Evolutionary conservation across 176 grass and related monocot species (phyloP).

Genomic region (Ampelocalamus luodianensis): DNA sequence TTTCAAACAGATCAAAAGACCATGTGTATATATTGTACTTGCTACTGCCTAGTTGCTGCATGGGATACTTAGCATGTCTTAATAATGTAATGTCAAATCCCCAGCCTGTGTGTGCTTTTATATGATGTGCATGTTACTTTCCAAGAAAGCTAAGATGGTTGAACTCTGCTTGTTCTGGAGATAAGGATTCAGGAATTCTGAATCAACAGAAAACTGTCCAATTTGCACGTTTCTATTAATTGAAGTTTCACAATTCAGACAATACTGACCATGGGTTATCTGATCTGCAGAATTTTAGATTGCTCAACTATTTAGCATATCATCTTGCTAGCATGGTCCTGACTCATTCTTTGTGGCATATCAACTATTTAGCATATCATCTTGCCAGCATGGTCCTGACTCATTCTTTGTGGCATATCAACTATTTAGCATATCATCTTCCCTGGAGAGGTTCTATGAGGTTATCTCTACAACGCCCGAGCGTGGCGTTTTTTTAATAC

Average conservation of each 20-base stretch:
- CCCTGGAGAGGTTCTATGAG: not conserved
- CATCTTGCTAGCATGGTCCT: slow-evolving; percentile 15
- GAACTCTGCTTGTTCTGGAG: not conserved
- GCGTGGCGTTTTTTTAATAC: no score
- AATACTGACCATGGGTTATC: not conserved
- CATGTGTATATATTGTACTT: not conserved
- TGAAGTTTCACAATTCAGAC: not conserved
- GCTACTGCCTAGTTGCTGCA: not conserved
- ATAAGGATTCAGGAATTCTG: not conserved
- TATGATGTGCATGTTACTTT: not conserved
- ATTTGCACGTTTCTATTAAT: not conserved
- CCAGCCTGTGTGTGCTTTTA: not conserved
- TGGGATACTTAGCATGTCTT: not conserved
- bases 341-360: not conserved
- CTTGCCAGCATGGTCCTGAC: slow-evolving; percentile 23
- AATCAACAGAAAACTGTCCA: not conserved
- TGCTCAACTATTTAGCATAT: not conserved
- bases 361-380: not conserved
- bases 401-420: not conserved
- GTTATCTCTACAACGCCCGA: not conserved
- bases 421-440: no score
- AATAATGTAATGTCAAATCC: not conserved
- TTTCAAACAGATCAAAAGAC: not conserved
- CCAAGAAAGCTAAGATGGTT: not conserved
- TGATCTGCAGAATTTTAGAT: not conserved